Conservation (phyloP, 1,284 basidiomycete genomes). For the Trichosporon coremiiforme region DNA sequence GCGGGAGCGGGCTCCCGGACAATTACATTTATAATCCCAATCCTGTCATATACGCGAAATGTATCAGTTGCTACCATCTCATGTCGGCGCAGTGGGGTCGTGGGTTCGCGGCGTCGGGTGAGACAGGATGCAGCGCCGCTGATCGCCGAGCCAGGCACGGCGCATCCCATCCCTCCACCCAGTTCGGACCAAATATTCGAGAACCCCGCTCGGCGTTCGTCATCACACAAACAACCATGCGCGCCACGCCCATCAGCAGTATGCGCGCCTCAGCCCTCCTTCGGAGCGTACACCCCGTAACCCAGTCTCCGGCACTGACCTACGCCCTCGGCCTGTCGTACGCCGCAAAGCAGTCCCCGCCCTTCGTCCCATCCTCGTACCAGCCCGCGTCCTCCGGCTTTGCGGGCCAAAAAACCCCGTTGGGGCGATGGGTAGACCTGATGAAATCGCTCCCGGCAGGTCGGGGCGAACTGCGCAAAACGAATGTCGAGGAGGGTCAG, state of each 20-base stretch:
- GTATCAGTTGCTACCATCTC: neutral
- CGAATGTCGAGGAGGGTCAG: constrained; percentile 16
- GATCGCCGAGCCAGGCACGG: constrained; percentile 14
- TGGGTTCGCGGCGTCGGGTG: neutral
- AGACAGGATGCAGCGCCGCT: neutral
- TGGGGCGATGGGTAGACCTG: constrained; percentile 47
- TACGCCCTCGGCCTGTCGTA: constrained; percentile 55
- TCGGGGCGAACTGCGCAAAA: constrained; percentile 43
- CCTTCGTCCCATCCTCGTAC: constrained; percentile 40
- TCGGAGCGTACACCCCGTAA: constrained; percentile 22
- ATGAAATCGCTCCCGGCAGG: constrained; percentile 46
- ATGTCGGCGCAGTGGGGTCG: neutral
- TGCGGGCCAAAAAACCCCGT: constrained; percentile 29
- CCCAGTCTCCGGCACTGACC: constrained; percentile 31
- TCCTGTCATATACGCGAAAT: neutral
- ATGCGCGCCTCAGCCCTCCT: too few relatives aligned
- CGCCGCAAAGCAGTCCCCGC: constrained; percentile 54
- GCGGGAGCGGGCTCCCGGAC: neutral
- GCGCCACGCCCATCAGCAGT: neutral
- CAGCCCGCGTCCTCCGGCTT: constrained; percentile 29
- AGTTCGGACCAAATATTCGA: constrained; percentile 11
- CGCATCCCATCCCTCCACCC: neutral
- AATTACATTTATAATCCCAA: neutral
- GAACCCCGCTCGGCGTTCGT: neutral
- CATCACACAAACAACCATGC: neutral